phyloP scores from a whole-genome alignment of 2,329 filamentous ascomycete species.

The Aspergillus versicolor region DNA sequence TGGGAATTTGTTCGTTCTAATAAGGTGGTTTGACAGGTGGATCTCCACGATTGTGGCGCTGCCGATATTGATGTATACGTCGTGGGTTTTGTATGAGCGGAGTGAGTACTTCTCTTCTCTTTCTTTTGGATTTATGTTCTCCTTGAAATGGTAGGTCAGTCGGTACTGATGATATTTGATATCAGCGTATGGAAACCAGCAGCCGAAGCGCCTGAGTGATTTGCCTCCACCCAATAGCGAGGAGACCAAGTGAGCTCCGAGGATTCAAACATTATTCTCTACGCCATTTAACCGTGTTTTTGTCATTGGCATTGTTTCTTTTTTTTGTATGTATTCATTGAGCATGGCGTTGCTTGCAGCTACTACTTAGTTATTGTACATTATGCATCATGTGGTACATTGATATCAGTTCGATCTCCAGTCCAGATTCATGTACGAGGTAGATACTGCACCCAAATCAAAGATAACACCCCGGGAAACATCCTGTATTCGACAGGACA shows the following conservation, averaged over 20 bases:
- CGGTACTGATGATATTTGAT: background rate
- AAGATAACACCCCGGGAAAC: background rate
- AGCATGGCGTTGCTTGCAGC: background rate
- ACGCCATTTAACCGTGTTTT: background rate
- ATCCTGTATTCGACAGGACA: background rate
- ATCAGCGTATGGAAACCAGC: slow-evolving; percentile 28
- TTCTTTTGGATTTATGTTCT: background rate
- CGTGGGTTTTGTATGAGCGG: slow-evolving; percentile 34
- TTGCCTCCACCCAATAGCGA: background rate
- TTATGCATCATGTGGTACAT: background rate
- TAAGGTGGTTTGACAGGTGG: slow-evolving; percentile 24
- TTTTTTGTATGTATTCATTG: background rate
- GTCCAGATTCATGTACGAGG: background rate
- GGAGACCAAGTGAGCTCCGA: background rate
- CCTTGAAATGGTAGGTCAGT: background rate
- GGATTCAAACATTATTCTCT: background rate
- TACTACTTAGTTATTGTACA: background rate
- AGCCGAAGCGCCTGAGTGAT: slow-evolving; percentile 16
- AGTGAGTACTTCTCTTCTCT: slow-evolving; percentile 21
- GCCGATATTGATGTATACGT: slow-evolving; percentile 33
- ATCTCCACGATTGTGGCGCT: slow-evolving; percentile 32
- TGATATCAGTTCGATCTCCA: background rate
- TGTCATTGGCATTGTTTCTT: background rate
- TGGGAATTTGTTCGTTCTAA: background rate
- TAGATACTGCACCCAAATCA: background rate